A percentile compares a stretch with the other conserved stretches of the same genome.
Conservation (phyloP, 2,329 filamentous ascomycete genomes). For the Diaporthe longicolla region DNA sequence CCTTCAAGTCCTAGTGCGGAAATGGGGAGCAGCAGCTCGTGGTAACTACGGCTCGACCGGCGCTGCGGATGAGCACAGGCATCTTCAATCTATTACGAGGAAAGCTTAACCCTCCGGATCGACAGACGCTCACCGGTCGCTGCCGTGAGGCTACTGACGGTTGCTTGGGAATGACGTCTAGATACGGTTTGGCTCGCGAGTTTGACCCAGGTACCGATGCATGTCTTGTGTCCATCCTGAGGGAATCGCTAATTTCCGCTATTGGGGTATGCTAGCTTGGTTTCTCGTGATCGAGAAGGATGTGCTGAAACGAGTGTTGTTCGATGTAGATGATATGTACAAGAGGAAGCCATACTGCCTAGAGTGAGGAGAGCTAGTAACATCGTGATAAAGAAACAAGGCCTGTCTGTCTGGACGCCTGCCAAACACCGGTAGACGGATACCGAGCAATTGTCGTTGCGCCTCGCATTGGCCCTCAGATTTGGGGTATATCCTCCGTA, state of each 20-base stretch:
- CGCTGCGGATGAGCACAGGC: neutral
- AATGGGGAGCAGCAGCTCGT: neutral
- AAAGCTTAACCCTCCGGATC: conserved; percentile 22
- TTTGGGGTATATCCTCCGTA: conserved; percentile 43
- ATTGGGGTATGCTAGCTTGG: neutral
- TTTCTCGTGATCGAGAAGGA: neutral
- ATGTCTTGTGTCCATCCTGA: neutral
- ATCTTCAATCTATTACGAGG: conserved; percentile 9
- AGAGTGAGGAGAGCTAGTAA: neutral
- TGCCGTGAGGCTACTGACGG: neutral
- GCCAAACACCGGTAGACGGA: conserved; percentile 12
- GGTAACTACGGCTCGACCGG: neutral
- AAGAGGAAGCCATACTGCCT: neutral
- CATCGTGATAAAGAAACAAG: conserved; percentile 11
- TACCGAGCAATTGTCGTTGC: conserved; percentile 1
- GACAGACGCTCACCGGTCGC: conserved; percentile 2
- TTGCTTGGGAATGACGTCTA: conserved; percentile 9
- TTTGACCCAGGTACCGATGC: neutral
- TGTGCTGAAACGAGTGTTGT: conserved; percentile 24
- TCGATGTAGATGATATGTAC: conserved; percentile 11
- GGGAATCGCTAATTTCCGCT: conserved; percentile 6
- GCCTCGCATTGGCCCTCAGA: conserved; percentile 20
- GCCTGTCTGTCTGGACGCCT: conserved; percentile 21
- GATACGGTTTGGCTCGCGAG: conserved; percentile 19
- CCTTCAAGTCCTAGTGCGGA: neutral